Conservation (phyloP, 1,284 basidiomycete genomes). For the Ceraceosorus bombacis region DNA sequence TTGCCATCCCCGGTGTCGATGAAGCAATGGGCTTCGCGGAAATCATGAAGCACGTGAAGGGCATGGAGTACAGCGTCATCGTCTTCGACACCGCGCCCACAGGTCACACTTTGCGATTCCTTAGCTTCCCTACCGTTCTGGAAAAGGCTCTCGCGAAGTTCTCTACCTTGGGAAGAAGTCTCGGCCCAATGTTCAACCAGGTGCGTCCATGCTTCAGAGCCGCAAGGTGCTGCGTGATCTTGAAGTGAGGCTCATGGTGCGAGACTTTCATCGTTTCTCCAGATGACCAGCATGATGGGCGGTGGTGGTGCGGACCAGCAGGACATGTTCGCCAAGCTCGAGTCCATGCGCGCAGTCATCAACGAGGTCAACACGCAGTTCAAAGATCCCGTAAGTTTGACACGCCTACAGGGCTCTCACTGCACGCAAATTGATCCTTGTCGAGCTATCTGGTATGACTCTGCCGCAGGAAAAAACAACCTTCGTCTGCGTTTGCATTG, state of each 20-base stretch:
- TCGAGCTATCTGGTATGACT: neutral
- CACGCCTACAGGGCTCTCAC: constrained; percentile 50
- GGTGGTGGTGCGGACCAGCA: constrained; percentile 54
- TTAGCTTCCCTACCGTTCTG: constrained; percentile 93
- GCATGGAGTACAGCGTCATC: constrained; percentile 99
- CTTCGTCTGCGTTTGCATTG: constrained; percentile 96
- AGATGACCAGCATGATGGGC: constrained; percentile 81
- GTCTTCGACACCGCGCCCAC: constrained; percentile 99
- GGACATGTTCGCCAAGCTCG: constrained; percentile 96
- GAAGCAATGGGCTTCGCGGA: constrained; percentile 99
- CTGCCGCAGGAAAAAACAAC: constrained; percentile 64
- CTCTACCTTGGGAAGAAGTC: constrained; percentile 77
- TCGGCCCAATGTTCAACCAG: constrained; percentile 94
- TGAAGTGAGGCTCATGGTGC: too few relatives aligned
- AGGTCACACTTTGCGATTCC: constrained; percentile 93
- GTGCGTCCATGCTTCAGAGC: constrained; percentile 49
- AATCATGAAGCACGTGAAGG: constrained; percentile 99
- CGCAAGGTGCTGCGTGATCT: neutral
- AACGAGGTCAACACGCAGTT: constrained; percentile 99
- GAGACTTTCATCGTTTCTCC: constrained; percentile 2
- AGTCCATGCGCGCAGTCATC: constrained; percentile 92
- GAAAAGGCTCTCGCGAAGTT: constrained; percentile 96
- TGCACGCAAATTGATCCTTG: neutral
- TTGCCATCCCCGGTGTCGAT: constrained; percentile 97
- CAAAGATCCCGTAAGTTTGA: constrained; percentile 68